Evolutionary conservation across 2,329 filamentous ascomycete genomes (phyloP).

Genomic region (Aspergillus sp.): DNA sequence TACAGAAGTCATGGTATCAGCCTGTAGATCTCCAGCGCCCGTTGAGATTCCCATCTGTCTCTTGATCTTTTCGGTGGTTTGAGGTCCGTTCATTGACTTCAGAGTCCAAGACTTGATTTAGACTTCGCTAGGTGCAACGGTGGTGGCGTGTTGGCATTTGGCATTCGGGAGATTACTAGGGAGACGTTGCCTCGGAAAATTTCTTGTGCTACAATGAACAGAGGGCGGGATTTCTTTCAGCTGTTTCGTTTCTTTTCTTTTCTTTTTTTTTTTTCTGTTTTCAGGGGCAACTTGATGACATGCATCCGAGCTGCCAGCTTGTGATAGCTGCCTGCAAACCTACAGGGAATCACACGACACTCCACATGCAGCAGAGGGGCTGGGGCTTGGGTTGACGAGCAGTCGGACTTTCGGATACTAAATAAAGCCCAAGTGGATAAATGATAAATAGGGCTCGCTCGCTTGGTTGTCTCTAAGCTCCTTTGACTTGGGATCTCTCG

Average conservation of each 20-base stretch:
- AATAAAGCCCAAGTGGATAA: neutral
- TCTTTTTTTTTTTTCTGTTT: neutral
- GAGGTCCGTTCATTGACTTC: neutral
- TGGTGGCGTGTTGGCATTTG: neutral
- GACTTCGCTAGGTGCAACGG: neutral
- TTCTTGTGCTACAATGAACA: neutral
- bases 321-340: conserved; percentile 1
- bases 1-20: neutral
- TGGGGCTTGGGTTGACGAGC: neutral
- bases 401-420: neutral
- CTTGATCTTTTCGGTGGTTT: neutral
- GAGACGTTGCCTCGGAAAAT: neutral
- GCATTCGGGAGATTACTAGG: no score
- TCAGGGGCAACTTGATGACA: neutral
- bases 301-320: neutral
- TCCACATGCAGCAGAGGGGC: neutral
- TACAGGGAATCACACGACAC: conserved; percentile 1
- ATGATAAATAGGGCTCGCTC: neutral
- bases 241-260: neutral
- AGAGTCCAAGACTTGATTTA: neutral
- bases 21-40: neutral
- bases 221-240: neutral
- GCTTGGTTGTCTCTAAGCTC: neutral
- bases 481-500: neutral
- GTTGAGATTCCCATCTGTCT: neutral